Conservation (phyloP, 1,139 yeast genomes). For the Scheffersomyces quercinus region DNA sequence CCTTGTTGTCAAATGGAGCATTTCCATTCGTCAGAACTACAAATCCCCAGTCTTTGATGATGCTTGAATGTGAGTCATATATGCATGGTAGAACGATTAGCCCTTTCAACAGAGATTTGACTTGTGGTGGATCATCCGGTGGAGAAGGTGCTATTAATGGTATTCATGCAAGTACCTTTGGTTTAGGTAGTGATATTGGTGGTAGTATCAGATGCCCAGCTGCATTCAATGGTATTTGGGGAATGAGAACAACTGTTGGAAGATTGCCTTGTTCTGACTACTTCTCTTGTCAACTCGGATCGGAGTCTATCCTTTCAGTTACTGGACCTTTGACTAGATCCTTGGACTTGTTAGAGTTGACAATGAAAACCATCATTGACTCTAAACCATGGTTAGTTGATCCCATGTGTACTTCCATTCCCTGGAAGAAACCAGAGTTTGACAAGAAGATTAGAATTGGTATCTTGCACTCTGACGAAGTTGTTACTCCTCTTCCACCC, state of each 20-base stretch:
- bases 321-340: slow-evolving; percentile 47
- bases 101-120: slow-evolving; percentile 21
- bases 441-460: slow-evolving; percentile 16
- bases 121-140: slow-evolving; percentile 28
- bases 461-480: slow-evolving; percentile 15
- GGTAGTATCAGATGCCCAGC: slow-evolving; percentile 64
- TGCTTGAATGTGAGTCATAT: slow-evolving; percentile 14
- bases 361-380: slow-evolving; percentile 26
- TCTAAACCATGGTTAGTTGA: slow-evolving; percentile 25
- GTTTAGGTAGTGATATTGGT: slow-evolving; percentile 64
- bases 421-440: slow-evolving; percentile 14
- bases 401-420: slow-evolving; percentile 15
- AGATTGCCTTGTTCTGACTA: slow-evolving; percentile 23
- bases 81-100: slow-evolving; percentile 21
- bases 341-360: slow-evolving; percentile 24
- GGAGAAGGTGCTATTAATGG: slow-evolving; percentile 30
- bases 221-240: slow-evolving; percentile 53
- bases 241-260: slow-evolving; percentile 48
- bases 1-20: slow-evolving; percentile 13
- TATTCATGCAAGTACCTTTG: slow-evolving; percentile 24
- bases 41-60: slow-evolving; percentile 16
- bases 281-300: slow-evolving; percentile 23
- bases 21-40: slow-evolving; percentile 14
- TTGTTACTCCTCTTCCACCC: slow-evolving; percentile 23
- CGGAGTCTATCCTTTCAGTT: slow-evolving; percentile 43